Evolutionary conservation across 2,329 filamentous ascomycete genomes (phyloP), one percentile per base, ranked within the genome.

Genomic region (Bipolaris oryzae): DNA sequence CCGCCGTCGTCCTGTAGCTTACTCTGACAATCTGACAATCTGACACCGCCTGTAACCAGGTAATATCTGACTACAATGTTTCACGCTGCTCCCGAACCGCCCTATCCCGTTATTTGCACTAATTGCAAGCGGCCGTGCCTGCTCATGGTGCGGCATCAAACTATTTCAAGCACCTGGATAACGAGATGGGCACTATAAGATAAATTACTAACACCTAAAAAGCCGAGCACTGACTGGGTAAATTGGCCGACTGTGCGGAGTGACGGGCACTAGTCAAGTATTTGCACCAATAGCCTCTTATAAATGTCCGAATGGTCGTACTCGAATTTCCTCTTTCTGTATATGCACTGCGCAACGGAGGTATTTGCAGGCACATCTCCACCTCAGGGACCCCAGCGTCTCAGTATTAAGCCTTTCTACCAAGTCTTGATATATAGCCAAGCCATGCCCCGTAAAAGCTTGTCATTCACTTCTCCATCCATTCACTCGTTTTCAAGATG

Each of bases 321-420:
- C 3, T 28, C n/a, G 4, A 18, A n/a, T 50, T 11, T 11, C 46
- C 35, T 9, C 11, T 38, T 28, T 33, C 15, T 16, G 7, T 15
- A 37, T 4, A 50, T 33, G 16, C 21, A 28, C 35, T 35, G n/a
- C 16, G 21, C n/a, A 23, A 7, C 28, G 50, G 28, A 23, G 16
- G 43, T 13, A 11, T 25, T 41, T n/a, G 34, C 35, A n/a, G 33
- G 44, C 20, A 18, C n/a, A 38, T 23, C 16, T 43, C 9, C 28
- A 28, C 37, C 50, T 13, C 37, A 16, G 53, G 50, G 57, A 38
- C 43, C 15, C 21, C 15, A 35, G 7, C 38, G 46, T 52, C 57
- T 53, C 58, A 58, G 55, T 48, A 47, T 34, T 46, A 58, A 64
- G 57, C 52, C 37, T 55, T 55, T 16, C 60, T 57, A 64, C 15